A percentile compares a stretch with the other conserved stretches of the same genome.
Conservation (phyloP, 2,329 filamentous ascomycete species). For the Eurotiales sp. region DNA sequence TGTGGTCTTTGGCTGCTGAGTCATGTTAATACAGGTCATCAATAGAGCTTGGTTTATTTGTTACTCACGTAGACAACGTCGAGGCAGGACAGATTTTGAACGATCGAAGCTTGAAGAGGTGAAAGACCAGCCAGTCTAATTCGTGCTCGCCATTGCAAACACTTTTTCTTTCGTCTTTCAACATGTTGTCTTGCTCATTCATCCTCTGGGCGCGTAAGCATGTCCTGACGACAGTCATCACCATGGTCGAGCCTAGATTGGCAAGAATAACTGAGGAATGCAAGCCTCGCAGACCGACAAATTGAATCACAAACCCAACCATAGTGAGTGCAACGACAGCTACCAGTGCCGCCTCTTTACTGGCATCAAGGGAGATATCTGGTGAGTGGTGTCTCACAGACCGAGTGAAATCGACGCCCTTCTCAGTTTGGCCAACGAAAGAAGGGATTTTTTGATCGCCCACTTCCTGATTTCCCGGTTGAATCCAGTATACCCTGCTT, state of each 20-base stretch:
- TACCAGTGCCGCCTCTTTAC: constrained; percentile 19
- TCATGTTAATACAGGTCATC: not conserved
- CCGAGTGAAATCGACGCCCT: constrained; percentile 1
- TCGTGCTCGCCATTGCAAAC: constrained; percentile 27
- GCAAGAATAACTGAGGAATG: constrained; percentile 35
- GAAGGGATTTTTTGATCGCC: constrained; percentile 38
- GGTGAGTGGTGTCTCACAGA: constrained; percentile 20
- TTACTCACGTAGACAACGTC: not conserved
- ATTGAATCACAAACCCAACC: constrained; percentile 36
- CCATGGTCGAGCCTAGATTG: constrained; percentile 32
- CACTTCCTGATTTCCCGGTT: constrained; percentile 34
- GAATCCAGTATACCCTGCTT: constrained; percentile 36
- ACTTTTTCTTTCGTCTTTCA: constrained; percentile 18
- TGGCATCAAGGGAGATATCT: constrained; percentile 8
- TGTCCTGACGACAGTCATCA: constrained; percentile 36
- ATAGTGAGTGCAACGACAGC: constrained; percentile 25
- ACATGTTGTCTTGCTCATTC: constrained; percentile 25
- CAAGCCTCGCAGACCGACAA: constrained; percentile 36
- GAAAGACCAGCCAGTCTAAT: constrained; percentile 29
- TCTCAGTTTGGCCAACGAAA: constrained; percentile 30
- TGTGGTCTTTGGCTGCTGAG: not conserved
- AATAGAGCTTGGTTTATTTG: too few species aligned
- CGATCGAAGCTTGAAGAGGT: constrained; percentile 23
- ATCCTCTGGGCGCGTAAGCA: constrained; percentile 32
- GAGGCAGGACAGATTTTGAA: constrained; percentile 18